These are phyloP conservation scores for Hymenoscyphus occultus DNA, from an alignment of 2,329 filamentous ascomycete species.

Conservation along the genomic window DNA sequence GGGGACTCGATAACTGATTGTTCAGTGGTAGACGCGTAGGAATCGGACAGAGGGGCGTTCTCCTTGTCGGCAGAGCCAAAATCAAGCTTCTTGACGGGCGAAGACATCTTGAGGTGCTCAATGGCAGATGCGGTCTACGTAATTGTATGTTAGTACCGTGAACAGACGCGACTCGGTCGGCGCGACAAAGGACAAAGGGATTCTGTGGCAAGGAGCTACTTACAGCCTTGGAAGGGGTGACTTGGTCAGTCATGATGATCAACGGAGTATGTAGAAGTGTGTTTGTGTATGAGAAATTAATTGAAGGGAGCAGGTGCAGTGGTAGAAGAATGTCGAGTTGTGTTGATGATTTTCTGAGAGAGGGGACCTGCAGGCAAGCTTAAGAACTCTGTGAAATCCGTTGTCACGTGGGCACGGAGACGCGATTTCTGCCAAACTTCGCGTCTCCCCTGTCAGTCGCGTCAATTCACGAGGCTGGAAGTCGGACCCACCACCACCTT, in stretches of 20 bases:
- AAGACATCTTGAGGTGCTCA: slow-evolving; percentile 88
- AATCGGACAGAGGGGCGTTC: slow-evolving; percentile 50
- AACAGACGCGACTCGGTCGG: slow-evolving; percentile 34
- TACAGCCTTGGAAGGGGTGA: slow-evolving; percentile 73
- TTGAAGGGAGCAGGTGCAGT: slow-evolving; percentile 17
- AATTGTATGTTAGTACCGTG: slow-evolving; percentile 7
- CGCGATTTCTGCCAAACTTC: neutral
- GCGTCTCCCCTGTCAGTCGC: neutral
- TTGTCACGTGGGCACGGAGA: neutral
- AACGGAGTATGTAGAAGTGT: slow-evolving; percentile 21
- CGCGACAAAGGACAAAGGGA: slow-evolving; percentile 28
- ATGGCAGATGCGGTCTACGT: slow-evolving; percentile 79
- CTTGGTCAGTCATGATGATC: slow-evolving; percentile 66
- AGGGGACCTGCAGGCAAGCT: neutral
- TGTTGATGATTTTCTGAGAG: neutral
- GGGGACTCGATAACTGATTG: slow-evolving; percentile 52
- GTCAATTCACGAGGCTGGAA: slow-evolving; percentile 1
- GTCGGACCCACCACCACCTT: neutral
- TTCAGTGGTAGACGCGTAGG: slow-evolving; percentile 49
- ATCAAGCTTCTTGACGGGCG: slow-evolving; percentile 85
- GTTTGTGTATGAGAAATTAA: slow-evolving; percentile 14
- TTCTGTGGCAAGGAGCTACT: slow-evolving; percentile 39
- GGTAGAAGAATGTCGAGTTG: slow-evolving; percentile 1
- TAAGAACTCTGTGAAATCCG: neutral
- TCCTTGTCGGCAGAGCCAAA: slow-evolving; percentile 77